Base-by-base conservation (phyloP, 495 filamentous ascomycete genomes). In the Annulohypoxylon nitens region DNA sequence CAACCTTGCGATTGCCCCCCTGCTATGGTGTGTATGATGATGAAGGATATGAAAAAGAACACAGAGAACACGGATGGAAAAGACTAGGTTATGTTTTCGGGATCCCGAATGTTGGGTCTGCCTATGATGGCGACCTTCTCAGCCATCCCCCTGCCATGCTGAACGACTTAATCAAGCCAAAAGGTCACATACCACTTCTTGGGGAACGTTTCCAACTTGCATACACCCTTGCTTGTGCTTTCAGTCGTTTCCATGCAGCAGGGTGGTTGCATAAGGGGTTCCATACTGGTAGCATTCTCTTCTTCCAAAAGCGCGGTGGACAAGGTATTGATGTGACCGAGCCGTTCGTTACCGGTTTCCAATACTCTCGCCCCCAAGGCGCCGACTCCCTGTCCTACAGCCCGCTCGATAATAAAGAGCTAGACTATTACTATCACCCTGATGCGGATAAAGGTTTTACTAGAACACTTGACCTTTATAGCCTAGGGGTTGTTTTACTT, bases 71-170 rank as follows among this genome's bases (percentile, higher is more conserved):
- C n/a, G 25, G n/a, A 34, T 6, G 2, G 6, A 57, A 16, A 14
- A 57, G 30, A 34, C 8, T 57, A 3, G 53, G 53, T 30, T 57
- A 57, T 57, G 53, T 57, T 10, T 57, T 57, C 16, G 53, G 41
- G 41, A 12, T n/a, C 9, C 53, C 30, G 9, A 10, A 23, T 12
- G 6, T 9, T 36, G 26, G 26, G 9, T 57, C 11, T 33, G 1
- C 53, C 33, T 57, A 57, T 16, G 53, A 57, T 12, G 34, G 9
- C 8, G 53, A 57, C 30, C 4, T 57, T 33, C n/a, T 33, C 25
- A 33, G 12, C 4, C n/a, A 34, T 57, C 53, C 25, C 8, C 53
- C 53, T 7, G 34, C n/a, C 12, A 3, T 3, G 12, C 25, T 57
- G 9, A 33, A 6, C n/a, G 53, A 57, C 1, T 25, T 57, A 16